Evolutionary conservation across 768 basidiomycete species (phyloP).

Genomic region (Xanthoconium stramineum): DNA sequence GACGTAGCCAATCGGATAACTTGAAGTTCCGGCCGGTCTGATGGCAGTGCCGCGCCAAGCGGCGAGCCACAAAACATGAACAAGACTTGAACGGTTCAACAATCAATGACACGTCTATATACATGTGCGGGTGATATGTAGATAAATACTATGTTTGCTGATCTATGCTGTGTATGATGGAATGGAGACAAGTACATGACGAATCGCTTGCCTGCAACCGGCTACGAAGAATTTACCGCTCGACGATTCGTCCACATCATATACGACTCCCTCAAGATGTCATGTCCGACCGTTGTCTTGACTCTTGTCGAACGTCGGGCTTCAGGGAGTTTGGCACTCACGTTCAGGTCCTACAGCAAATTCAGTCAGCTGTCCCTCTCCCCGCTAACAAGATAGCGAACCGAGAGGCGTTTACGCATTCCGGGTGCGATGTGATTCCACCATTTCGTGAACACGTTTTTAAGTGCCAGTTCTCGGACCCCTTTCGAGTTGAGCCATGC

Average conservation of each 20-base stretch:
- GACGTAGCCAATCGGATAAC: background rate
- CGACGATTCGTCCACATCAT: slow-evolving; percentile 87
- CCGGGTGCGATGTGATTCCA: slow-evolving; percentile 80
- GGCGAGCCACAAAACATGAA: too few species aligned
- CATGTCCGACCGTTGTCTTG: slow-evolving; percentile 54
- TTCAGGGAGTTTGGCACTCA: slow-evolving; percentile 69
- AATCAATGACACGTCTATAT: slow-evolving; percentile 8
- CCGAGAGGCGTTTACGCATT: slow-evolving; percentile 69
- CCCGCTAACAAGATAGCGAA: slow-evolving; percentile 36
- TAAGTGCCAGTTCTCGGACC: slow-evolving; percentile 78
- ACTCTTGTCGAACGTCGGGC: slow-evolving; percentile 76
- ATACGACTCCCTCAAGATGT: slow-evolving; percentile 75
- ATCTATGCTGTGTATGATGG: slow-evolving; percentile 18
- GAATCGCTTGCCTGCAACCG: background rate
- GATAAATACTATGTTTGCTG: slow-evolving; percentile 20
- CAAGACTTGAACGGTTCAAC: background rate
- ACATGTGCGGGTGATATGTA: slow-evolving; percentile 15
- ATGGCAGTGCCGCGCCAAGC: too few species aligned
- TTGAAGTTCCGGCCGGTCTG: too few species aligned
- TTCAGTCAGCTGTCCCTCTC: slow-evolving; percentile 8
- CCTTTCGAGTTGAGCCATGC: slow-evolving; percentile 94
- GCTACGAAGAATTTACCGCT: slow-evolving; percentile 43
- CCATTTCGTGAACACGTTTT: slow-evolving; percentile 76
- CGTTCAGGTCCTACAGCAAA: slow-evolving; percentile 57
- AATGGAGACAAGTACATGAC: background rate